Conservation (phyloP, 495 filamentous ascomycete species). For the Jackrogersella multiformis region DNA sequence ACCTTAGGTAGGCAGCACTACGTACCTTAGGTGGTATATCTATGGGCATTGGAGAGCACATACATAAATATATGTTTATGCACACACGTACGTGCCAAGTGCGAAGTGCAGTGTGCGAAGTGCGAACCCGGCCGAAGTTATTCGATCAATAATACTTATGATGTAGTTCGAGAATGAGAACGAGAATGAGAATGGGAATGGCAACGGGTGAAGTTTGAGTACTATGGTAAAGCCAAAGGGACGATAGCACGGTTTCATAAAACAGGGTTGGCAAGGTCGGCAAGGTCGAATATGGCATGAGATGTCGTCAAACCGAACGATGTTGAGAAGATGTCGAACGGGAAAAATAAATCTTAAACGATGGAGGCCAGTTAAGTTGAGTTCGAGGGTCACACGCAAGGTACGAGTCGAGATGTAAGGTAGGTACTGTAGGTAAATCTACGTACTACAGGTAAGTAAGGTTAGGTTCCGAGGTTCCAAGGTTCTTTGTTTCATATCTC, state of each 20-base stretch:
- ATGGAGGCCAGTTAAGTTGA: not conserved
- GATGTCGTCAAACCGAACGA: constrained; percentile 30
- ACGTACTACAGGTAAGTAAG: too few species aligned
- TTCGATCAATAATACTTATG: not conserved
- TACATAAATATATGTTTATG: constrained; percentile 12
- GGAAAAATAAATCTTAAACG: not conserved
- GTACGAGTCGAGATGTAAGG: constrained; percentile 11
- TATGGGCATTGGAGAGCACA: not conserved
- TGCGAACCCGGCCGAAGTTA: not conserved
- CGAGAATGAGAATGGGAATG: too few species aligned
- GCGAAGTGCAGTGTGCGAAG: not conserved
- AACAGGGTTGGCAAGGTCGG: too few species aligned
- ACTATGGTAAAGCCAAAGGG: not conserved
- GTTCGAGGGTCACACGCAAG: constrained; percentile 32
- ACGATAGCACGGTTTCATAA: not conserved
- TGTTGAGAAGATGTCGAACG: constrained; percentile 16
- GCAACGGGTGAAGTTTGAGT: not conserved
- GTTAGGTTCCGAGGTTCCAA: too few species aligned
- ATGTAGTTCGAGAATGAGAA: too few species aligned
- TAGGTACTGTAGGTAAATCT: too few species aligned
- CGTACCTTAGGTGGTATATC: too few species aligned
- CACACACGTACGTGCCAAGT: constrained; percentile 8
- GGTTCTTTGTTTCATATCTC: too few species aligned
- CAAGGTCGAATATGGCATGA: too few species aligned
- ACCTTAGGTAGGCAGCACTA: too few species aligned